Evolutionary conservation across 2,329 filamentous ascomycete genomes (phyloP).

Genomic region (Aureobasidium namibiae): DNA sequence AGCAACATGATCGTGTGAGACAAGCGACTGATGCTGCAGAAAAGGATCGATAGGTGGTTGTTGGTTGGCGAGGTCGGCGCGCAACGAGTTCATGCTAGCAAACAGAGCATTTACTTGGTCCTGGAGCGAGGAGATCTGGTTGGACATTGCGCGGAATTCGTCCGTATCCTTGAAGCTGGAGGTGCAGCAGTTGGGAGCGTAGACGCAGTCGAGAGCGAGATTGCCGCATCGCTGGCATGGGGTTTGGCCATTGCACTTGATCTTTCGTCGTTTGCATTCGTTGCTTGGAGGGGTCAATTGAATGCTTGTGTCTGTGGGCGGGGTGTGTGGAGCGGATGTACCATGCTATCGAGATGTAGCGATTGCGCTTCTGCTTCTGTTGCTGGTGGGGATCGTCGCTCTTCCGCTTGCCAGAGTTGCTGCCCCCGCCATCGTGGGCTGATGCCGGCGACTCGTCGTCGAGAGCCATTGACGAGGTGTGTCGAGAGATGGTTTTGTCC

Average conservation of each 20-base stretch:
- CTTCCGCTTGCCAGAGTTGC: slow-evolving; percentile 31
- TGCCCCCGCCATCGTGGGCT: background rate
- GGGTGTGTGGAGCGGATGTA: slow-evolving; percentile 24
- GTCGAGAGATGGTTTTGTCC: background rate
- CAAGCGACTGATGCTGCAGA: slow-evolving; percentile 20
- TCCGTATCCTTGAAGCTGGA: slow-evolving; percentile 88
- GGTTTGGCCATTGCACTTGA: slow-evolving; percentile 59
- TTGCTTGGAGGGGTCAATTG: slow-evolving; percentile 37
- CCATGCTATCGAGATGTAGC: slow-evolving; percentile 61
- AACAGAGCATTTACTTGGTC: slow-evolving; percentile 76
- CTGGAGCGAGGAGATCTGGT: slow-evolving; percentile 66
- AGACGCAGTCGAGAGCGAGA: slow-evolving; percentile 54
- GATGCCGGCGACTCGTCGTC: background rate
- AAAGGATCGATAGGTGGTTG: slow-evolving; percentile 28
- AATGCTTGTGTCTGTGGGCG: background rate
- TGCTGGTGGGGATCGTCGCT: slow-evolving; percentile 29
- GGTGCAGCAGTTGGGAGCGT: slow-evolving; percentile 58
- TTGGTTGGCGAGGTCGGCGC: slow-evolving; percentile 37
- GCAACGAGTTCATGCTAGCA: slow-evolving; percentile 61
- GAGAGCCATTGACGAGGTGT: background rate
- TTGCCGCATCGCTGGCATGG: slow-evolving; percentile 59
- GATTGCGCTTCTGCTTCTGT: slow-evolving; percentile 52
- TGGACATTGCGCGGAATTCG: slow-evolving; percentile 75
- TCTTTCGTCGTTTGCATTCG: slow-evolving; percentile 59
- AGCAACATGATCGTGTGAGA: background rate